Percentiles rank a stretch among this genome's conserved stretches.
phyloP scores from a whole-genome alignment of 2,329 filamentous ascomycete genomes.

The Lecanicillium sp. region DNA sequence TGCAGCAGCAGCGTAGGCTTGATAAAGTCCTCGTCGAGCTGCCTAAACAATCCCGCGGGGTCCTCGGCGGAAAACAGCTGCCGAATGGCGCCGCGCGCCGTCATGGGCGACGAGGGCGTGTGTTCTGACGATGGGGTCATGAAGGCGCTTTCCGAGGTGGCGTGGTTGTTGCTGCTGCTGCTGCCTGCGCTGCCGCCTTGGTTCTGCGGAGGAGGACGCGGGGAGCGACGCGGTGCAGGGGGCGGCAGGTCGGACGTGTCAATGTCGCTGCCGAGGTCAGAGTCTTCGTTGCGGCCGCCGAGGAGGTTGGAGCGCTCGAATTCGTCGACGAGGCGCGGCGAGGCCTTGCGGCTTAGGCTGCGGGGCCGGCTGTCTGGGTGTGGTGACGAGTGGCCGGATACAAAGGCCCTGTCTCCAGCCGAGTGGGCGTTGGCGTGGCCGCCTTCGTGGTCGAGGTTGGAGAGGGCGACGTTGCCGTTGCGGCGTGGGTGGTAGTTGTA shows the following conservation, averaged over 20 bases:
- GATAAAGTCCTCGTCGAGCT: constrained; percentile 92
- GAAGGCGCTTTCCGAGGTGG: constrained; percentile 20
- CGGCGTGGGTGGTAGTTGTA: constrained; percentile 57
- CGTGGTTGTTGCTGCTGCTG: constrained; percentile 7
- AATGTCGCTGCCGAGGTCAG: constrained; percentile 55
- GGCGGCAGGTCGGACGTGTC: constrained; percentile 61
- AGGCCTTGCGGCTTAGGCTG: constrained; percentile 47
- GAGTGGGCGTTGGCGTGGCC: constrained; percentile 26
- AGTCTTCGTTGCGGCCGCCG: constrained; percentile 43
- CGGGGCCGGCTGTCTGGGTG: constrained; percentile 32
- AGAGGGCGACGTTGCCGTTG: constrained; percentile 52
- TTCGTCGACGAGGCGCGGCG: constrained; percentile 31
- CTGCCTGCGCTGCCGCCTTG: constrained; percentile 6
- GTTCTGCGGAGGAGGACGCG: constrained; percentile 17
- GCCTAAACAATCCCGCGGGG: constrained; percentile 80
- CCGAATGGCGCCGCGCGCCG: constrained; percentile 67
- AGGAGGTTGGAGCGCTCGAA: constrained; percentile 51
- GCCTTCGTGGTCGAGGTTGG: constrained; percentile 35
- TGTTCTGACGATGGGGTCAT: constrained; percentile 21
- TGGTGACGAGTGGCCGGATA: constrained; percentile 46
- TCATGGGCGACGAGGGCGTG: constrained; percentile 40
- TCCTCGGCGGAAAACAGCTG: constrained; percentile 82
- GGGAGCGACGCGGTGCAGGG: constrained; percentile 38
- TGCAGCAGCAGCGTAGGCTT: constrained; percentile 87
- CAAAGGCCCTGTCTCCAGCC: constrained; percentile 43